Evolutionary conservation across 768 basidiomycete genomes (phyloP).

Genomic region (Trametes cubensis): DNA sequence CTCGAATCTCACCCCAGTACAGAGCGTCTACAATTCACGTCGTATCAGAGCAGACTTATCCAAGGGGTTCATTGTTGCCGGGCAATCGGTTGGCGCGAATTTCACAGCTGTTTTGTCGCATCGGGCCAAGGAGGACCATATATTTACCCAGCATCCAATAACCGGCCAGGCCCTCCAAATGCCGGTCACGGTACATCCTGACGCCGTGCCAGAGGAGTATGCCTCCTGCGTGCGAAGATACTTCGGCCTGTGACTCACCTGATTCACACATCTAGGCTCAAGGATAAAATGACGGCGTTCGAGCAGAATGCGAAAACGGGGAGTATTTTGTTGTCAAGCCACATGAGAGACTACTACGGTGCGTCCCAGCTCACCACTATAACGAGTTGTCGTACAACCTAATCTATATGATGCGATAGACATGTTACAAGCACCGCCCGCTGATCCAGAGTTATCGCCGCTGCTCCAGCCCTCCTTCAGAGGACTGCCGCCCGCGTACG

Average conservation of each 20-base stretch:
- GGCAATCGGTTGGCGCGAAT: slow-evolving; percentile 31
- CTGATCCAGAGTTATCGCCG: slow-evolving; percentile 22
- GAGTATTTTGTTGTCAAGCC: background rate
- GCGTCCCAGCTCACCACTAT: too few relatives aligned
- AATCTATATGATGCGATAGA: background rate
- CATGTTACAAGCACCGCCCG: background rate
- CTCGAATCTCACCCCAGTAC: background rate
- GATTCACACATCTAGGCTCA: background rate
- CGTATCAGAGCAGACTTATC: slow-evolving; percentile 17
- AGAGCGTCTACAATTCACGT: slow-evolving; percentile 15
- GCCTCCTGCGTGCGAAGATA: background rate
- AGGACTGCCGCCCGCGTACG: slow-evolving; percentile 28
- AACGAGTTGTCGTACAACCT: too few relatives aligned
- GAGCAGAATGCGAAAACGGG: background rate
- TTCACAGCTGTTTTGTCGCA: slow-evolving; percentile 28
- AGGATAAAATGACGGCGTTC: background rate
- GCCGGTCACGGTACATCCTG: slow-evolving; percentile 27
- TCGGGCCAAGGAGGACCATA: slow-evolving; percentile 29
- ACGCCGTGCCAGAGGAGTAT: slow-evolving; percentile 29
- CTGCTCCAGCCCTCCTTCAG: slow-evolving; percentile 26
- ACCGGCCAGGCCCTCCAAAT: slow-evolving; percentile 31
- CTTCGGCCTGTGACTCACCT: background rate
- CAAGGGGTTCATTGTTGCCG: slow-evolving; percentile 33
- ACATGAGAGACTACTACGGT: slow-evolving; percentile 5
- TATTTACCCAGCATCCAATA: slow-evolving; percentile 23